Conservation (phyloP, 441 rosid species). For the Syzygium syzygioides region DNA sequence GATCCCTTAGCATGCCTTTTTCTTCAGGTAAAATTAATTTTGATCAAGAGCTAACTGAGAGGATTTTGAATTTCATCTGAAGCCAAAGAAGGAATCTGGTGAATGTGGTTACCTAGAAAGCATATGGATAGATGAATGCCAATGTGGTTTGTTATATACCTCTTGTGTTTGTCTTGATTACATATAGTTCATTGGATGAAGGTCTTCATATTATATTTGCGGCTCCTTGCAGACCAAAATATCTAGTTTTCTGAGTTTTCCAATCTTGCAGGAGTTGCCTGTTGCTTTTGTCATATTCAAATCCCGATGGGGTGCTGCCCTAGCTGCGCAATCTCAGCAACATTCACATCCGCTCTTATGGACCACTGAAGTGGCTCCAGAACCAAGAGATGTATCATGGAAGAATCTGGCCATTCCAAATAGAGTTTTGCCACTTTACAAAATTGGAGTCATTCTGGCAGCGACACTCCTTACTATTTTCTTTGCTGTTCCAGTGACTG, state of each 20-base stretch:
- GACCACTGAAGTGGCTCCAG: conserved; percentile 84
- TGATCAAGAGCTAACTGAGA: background rate
- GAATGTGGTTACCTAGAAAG: background rate
- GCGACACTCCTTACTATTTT: conserved; percentile 74
- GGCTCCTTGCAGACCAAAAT: background rate
- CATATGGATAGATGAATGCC: background rate
- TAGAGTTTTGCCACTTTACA: conserved; percentile 48
- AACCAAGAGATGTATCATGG: conserved; percentile 83
- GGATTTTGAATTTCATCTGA: background rate
- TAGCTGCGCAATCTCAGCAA: conserved; percentile 81
- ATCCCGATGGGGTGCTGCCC: conserved; percentile 60
- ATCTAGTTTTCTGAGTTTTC: background rate
- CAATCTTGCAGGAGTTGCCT: conserved; percentile 56
- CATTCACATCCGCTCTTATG: conserved; percentile 64
- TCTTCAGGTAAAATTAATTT: background rate
- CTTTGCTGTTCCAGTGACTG: conserved; percentile 85
- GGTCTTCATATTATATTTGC: background rate
- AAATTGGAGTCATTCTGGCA: conserved; percentile 56
- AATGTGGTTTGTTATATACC: background rate
- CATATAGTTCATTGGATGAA: background rate
- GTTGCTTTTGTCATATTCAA: conserved; percentile 83
- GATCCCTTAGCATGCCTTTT: background rate
- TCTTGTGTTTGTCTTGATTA: background rate
- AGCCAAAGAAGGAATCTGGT: background rate
- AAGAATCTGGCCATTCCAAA: conserved; percentile 54